Evolutionary conservation across 2,329 filamentous ascomycete genomes (phyloP), one percentile per base, ranked within the genome.

Genomic region (Microthyrium microscopicum): DNA sequence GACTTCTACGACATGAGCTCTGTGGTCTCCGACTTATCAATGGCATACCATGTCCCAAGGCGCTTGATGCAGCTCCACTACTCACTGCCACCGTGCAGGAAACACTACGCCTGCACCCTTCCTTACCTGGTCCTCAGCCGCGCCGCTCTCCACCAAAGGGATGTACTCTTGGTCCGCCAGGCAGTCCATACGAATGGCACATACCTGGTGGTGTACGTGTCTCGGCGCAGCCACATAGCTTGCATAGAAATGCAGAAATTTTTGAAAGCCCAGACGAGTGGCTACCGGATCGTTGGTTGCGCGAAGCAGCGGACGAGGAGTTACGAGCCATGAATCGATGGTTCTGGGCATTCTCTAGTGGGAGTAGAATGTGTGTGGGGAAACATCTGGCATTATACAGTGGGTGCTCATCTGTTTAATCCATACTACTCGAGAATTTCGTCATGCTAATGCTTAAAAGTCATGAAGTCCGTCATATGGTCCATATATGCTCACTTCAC

Each of bases 401-500:
- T 58, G 46, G 54, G 55, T 57, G 22, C n/a, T n/a, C n/a, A n/a
- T n/a, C n/a, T n/a, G n/a, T n/a, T n/a, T n/a, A n/a, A n/a, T n/a
- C n/a, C n/a, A n/a, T n/a, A n/a, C n/a, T n/a, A n/a, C n/a, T n/a
- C n/a, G n/a, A n/a, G n/a, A n/a, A n/a, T 18, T 18, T 31, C 8
- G 11, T 11, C n/a, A n/a, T n/a, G n/a, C n/a, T n/a, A n/a, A n/a
- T n/a, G n/a, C n/a, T n/a, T 5, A n/a, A 18, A 42, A 77, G 77
- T 80, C 41, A 80, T 84, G 57, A 84, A 84, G 52, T 60, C 77
- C 28, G 67, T 76, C 4, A 55, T 77, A 20, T 75, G 76, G 1
- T 67, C 70, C 2, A 68, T 89, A 4, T 87, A 83, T 50, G 68
- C 70, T 3, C 78, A 74, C 18, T 62, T 58, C 43, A 48, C 43